Evolutionary conservation across 148 eudicot species (phyloP).

Genomic region (Fagopyrum esculentum): DNA sequence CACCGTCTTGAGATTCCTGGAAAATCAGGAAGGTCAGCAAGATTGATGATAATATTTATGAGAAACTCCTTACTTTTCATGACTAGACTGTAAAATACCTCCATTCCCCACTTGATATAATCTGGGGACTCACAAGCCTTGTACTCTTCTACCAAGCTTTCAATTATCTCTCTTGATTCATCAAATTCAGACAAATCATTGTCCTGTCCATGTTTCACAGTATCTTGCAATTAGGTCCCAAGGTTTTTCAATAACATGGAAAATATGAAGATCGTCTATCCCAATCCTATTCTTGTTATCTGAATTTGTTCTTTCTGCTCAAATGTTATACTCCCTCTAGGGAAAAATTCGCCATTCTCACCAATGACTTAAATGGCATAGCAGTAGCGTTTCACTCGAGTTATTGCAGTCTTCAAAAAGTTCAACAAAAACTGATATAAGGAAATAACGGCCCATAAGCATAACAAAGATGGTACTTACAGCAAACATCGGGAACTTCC

Average conservation of each 20-base stretch:
- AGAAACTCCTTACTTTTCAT: neutral
- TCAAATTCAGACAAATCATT: constrained; percentile 99
- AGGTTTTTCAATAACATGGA: neutral
- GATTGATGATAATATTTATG: neutral
- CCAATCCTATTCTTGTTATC: neutral
- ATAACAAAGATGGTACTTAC: constrained; percentile 42
- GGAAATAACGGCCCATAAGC: neutral
- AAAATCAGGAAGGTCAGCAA: neutral
- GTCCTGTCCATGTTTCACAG: constrained; percentile 40
- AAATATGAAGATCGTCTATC: neutral
- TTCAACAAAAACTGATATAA: neutral
- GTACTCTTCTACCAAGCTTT: constrained; percentile 93
- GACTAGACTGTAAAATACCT: constrained; percentile 39
- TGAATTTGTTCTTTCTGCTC: neutral
- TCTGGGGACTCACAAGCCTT: constrained; percentile 99
- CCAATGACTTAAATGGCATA: neutral
- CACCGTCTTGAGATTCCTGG: constrained; percentile 92
- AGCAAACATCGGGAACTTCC: constrained; percentile 92
- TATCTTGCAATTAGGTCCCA: neutral
- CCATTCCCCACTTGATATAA: constrained; percentile 99
- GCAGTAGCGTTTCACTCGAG: neutral
- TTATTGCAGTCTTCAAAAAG: neutral
- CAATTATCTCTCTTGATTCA: constrained; percentile 91
- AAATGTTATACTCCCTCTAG: neutral
- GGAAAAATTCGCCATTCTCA: neutral